Conservation (phyloP, 2,329 filamentous ascomycete species). For the Fusarium metavorans region DNA sequence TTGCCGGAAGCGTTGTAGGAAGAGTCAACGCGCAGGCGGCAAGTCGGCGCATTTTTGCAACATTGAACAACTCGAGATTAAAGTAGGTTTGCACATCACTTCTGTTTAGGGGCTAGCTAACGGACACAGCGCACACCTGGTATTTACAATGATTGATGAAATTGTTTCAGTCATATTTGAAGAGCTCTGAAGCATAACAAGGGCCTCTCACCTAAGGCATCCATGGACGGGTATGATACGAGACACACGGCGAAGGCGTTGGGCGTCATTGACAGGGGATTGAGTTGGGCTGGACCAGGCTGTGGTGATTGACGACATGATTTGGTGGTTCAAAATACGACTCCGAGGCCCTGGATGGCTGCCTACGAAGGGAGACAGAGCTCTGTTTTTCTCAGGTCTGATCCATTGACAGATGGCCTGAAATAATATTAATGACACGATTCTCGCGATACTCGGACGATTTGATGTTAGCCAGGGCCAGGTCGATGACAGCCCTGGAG, state of each 20-base stretch:
- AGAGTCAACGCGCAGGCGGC: conserved; percentile 91
- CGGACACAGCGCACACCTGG: conserved; percentile 70
- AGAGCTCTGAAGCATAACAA: conserved; percentile 44
- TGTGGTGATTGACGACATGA: conserved; percentile 23
- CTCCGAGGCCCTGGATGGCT: neutral
- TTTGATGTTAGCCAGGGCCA: neutral
- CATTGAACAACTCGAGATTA: conserved; percentile 88
- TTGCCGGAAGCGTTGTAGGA: conserved; percentile 93
- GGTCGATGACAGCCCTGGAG: neutral
- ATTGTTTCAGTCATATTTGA: conserved; percentile 74
- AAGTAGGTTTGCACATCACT: conserved; percentile 72
- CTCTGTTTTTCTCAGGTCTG: neutral
- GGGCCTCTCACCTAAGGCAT: conserved; percentile 20
- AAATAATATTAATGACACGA: conserved; percentile 32
- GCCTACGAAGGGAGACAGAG: conserved; percentile 4
- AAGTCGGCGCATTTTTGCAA: conserved; percentile 88
- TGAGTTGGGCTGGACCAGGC: conserved; percentile 27
- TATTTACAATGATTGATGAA: conserved; percentile 79
- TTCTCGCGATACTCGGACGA: neutral
- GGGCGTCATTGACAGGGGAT: conserved; percentile 36
- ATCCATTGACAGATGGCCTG: conserved; percentile 6
- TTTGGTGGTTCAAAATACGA: conserved; percentile 13
- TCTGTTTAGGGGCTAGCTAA: conserved; percentile 31
- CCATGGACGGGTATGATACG: conserved; percentile 23
- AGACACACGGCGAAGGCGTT: conserved; percentile 39